Conservation (phyloP, 192 early-diverging fungal species). For the Coemansia sp. region DNA sequence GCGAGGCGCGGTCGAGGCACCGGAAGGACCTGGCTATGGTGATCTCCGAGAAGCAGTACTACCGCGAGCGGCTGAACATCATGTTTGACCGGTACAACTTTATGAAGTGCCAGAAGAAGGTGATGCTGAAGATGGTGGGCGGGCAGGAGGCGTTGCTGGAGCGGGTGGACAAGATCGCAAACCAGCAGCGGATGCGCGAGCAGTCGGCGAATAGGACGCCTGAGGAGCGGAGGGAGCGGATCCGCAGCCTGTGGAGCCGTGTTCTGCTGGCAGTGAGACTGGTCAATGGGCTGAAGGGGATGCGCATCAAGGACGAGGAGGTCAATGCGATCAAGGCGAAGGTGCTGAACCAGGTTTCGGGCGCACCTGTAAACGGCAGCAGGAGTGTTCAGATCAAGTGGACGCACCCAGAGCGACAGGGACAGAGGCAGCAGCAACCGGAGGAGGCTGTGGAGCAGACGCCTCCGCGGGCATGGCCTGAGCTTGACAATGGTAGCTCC, state of each 20-base stretch:
- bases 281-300: slow-evolving; percentile 12
- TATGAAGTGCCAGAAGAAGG: slow-evolving; percentile 24
- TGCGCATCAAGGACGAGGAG: slow-evolving; percentile 1
- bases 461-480: background rate
- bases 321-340: slow-evolving; percentile 26
- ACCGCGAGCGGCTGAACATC: slow-evolving; percentile 23
- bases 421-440: background rate
- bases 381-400: background rate
- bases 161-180: slow-evolving; percentile 19
- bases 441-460: background rate
- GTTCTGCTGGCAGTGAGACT: slow-evolving; percentile 35
- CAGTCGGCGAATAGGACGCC: background rate
- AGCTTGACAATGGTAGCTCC: background rate
- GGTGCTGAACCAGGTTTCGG: slow-evolving; percentile 12
- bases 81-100: slow-evolving; percentile 13
- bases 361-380: background rate
- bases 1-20: background rate
- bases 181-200: background rate
- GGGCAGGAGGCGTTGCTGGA: slow-evolving; percentile 28
- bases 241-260: slow-evolving; percentile 23
- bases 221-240: slow-evolving; percentile 7
- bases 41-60: slow-evolving; percentile 27
- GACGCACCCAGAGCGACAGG: background rate
- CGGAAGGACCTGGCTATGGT: slow-evolving; percentile 6
- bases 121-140: slow-evolving; percentile 31